These are phyloP conservation scores for Trametes cubensis DNA, from an alignment of 768 basidiomycete genomes.

Conservation along the genomic window DNA sequence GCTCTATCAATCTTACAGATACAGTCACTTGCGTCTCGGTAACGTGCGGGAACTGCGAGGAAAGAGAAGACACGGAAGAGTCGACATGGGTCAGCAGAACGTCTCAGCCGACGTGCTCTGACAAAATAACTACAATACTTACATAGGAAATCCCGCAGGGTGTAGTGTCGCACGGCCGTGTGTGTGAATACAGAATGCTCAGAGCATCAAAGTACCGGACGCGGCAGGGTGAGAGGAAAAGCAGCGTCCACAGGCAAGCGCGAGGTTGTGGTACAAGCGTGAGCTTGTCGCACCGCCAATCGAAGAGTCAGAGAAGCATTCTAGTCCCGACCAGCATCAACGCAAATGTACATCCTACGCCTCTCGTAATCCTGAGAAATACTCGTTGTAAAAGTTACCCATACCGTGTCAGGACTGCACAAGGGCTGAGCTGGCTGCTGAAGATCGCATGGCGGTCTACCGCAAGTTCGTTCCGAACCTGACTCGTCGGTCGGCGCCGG, in stretches of 20 bases:
- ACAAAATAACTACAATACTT: constrained; percentile 12
- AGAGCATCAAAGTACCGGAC: neutral
- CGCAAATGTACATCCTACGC: too few relatives aligned
- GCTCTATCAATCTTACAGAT: constrained; percentile 1
- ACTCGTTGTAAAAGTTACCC: neutral
- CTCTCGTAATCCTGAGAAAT: too few relatives aligned
- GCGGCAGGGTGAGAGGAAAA: neutral
- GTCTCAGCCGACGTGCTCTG: neutral
- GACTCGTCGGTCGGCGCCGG: constrained; percentile 9
- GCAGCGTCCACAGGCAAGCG: neutral
- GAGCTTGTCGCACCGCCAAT: constrained; percentile 20
- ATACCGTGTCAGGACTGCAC: constrained; percentile 1
- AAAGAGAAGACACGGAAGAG: constrained; percentile 5
- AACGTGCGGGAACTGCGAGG: neutral
- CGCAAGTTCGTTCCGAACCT: constrained; percentile 5
- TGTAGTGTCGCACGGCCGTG: neutral
- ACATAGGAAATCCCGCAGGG: neutral
- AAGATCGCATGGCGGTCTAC: constrained; percentile 15
- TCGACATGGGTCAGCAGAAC: constrained; percentile 10
- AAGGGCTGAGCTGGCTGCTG: neutral
- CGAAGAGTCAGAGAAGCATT: neutral
- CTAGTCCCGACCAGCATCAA: constrained; percentile 10
- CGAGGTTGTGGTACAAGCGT: constrained; percentile 14
- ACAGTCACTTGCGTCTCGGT: neutral
- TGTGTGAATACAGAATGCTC: neutral